A percentile compares a stretch with the other conserved stretches of the same genome.
These are phyloP conservation scores for Leccinellum luteum DNA, from an alignment of 768 basidiomycete species.

Conservation along the genomic window DNA sequence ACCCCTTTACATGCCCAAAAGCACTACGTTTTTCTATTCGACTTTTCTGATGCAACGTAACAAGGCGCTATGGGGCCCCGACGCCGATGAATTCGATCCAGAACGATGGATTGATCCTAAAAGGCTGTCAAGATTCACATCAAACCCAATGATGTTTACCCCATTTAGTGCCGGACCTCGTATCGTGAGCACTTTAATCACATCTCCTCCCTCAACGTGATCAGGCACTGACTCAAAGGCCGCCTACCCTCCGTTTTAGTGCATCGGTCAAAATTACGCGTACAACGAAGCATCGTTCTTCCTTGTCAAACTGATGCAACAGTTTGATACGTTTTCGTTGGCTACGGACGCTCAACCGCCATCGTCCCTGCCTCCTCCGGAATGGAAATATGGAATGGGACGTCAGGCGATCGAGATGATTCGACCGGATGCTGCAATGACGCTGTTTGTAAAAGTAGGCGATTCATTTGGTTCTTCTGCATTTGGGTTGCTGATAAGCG, in stretches of 20 bases:
- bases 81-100: slow-evolving; percentile 76
- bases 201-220: slow-evolving; percentile 2
- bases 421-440: slow-evolving; percentile 63
- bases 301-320: slow-evolving; percentile 64
- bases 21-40: slow-evolving; percentile 56
- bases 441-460: slow-evolving; percentile 63
- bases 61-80: slow-evolving; percentile 65
- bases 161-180: slow-evolving; percentile 75
- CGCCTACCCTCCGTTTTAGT: slow-evolving; percentile 38
- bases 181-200: slow-evolving; percentile 34
- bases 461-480: slow-evolving; percentile 4
- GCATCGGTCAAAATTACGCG: slow-evolving; percentile 71
- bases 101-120: slow-evolving; percentile 71
- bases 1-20: slow-evolving; percentile 58
- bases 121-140: slow-evolving; percentile 46
- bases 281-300: slow-evolving; percentile 77
- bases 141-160: slow-evolving; percentile 66
- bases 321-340: slow-evolving; percentile 57
- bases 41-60: slow-evolving; percentile 68
- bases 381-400: slow-evolving; percentile 46
- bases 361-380: slow-evolving; percentile 57
- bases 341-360: slow-evolving; percentile 60
- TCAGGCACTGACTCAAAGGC: slow-evolving; percentile 6
- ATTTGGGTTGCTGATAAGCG: slow-evolving; percentile 2
- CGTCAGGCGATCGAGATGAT: slow-evolving; percentile 56